Percentiles rank a stretch among this genome's conserved stretches.
phyloP scores from a whole-genome alignment of 306 rosid genomes.

The Mucuna pruriens region DNA sequence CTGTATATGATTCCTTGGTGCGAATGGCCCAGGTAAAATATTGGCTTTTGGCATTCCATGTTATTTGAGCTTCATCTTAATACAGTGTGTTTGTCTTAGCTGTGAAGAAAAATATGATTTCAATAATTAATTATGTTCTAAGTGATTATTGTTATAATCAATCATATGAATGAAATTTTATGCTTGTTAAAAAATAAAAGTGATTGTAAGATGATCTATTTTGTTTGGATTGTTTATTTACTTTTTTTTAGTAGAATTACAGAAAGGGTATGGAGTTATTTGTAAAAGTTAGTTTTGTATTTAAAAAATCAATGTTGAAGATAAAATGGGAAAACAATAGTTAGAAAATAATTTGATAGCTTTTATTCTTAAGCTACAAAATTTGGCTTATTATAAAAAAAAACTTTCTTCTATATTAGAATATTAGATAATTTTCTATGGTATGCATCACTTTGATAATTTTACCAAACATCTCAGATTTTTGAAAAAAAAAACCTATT shows the following conservation, averaged over 20 bases:
- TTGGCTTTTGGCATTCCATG: neutral
- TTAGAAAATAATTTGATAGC: neutral
- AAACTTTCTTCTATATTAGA: too few species aligned
- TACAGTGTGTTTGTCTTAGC: neutral
- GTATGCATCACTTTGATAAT: neutral
- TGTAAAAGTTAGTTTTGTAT: neutral
- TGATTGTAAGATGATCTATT: neutral
- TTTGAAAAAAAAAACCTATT: neutral
- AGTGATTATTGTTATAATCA: neutral
- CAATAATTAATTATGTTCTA: neutral
- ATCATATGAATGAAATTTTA: neutral
- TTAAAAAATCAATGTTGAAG: neutral
- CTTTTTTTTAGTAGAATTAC: neutral
- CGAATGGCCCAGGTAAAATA: constrained; percentile 96
- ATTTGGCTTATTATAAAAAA: neutral
- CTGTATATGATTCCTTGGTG: constrained; percentile 95
- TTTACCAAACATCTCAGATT: neutral
- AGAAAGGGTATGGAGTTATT: neutral
- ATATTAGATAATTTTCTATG: too few species aligned
- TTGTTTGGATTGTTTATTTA: neutral
- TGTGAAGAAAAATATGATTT: neutral
- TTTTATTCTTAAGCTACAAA: neutral
- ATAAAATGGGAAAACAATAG: neutral
- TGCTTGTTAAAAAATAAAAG: neutral
- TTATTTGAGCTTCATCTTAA: constrained; percentile 14